A percentile compares a stretch with the other conserved stretches of the same genome.
Evolutionary conservation across 73 alveolate species (phyloP).

Genomic region (Effrenium voratum): DNA sequence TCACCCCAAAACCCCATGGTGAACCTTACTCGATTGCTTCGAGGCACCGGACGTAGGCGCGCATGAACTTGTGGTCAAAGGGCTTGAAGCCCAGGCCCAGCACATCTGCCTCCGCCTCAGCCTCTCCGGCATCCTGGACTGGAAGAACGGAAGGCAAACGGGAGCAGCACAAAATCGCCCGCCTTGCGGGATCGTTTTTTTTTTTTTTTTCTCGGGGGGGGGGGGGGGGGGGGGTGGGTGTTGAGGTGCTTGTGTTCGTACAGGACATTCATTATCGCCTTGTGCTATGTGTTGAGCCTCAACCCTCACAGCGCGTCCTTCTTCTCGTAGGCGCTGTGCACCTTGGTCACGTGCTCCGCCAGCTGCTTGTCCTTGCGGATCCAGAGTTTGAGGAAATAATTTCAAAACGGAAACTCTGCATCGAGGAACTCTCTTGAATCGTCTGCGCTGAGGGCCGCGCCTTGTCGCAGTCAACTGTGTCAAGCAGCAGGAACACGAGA

Average conservation of each 20-base stretch:
- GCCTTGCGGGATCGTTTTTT: too few relatives aligned
- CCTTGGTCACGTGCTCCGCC: constrained; percentile 91
- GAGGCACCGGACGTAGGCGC: constrained; percentile 36
- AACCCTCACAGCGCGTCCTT: constrained; percentile 26
- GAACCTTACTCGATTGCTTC: too few relatives aligned
- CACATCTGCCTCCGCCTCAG: constrained; percentile 20
- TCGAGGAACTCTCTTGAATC: background rate
- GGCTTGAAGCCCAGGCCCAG: constrained; percentile 78
- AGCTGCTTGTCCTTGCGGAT: constrained; percentile 75
- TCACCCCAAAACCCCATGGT: too few relatives aligned
- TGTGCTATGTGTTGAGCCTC: too few relatives aligned
- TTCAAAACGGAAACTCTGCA: background rate
- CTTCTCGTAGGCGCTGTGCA: constrained; percentile 69
- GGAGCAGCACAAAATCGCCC: too few relatives aligned
- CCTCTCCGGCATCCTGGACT: background rate
- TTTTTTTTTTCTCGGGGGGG: too few relatives aligned
- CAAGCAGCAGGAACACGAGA: constrained; percentile 98
- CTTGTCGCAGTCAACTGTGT: constrained; percentile 97
- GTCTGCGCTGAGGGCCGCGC: constrained; percentile 96
- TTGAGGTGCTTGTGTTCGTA: too few relatives aligned
- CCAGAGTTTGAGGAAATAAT: background rate
- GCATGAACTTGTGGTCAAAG: constrained; percentile 88
- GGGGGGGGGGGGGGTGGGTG: too few relatives aligned
- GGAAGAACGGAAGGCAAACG: too few relatives aligned
- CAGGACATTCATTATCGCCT: too few relatives aligned